These are phyloP conservation scores for Apocynum venetum DNA, from an alignment of 257 asterid species.

Conservation along the genomic window DNA sequence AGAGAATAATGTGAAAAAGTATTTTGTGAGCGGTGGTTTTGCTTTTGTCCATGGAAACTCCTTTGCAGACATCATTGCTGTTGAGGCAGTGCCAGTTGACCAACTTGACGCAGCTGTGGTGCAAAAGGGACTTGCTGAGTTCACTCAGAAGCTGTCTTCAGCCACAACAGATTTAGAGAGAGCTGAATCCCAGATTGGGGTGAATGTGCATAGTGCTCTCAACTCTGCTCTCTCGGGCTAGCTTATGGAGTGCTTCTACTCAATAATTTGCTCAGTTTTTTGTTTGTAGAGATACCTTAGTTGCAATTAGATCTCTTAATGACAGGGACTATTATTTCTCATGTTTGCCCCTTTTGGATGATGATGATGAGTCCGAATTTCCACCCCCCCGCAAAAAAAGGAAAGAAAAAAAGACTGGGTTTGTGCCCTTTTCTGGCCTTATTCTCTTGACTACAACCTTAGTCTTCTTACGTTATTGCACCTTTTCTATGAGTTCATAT, in stretches of 20 bases:
- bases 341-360: not conserved
- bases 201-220: slow-evolving; percentile 47
- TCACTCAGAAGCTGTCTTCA: slow-evolving; percentile 43
- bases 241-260: not conserved
- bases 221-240: slow-evolving; percentile 38
- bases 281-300: slow-evolving; percentile 3
- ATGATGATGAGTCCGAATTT: not conserved
- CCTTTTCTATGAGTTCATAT: not conserved
- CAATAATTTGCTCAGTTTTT: not conserved
- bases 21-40: slow-evolving; percentile 54
- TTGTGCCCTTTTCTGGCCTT: not conserved
- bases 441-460: slow-evolving; percentile 2
- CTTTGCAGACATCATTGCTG: slow-evolving; percentile 38
- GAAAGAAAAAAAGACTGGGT: no score
- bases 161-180: slow-evolving; percentile 45
- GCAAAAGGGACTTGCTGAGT: slow-evolving; percentile 36
- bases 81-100: slow-evolving; percentile 48
- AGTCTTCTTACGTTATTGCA: not conserved
- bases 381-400: no score
- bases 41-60: slow-evolving; percentile 51
- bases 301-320: slow-evolving; percentile 1
- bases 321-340: not conserved
- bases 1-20: slow-evolving; percentile 39
- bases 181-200: slow-evolving; percentile 50
- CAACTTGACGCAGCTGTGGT: slow-evolving; percentile 42